These are phyloP conservation scores for Candida sp. DNA, from an alignment of 1,139 yeast genomes.

Conservation along the genomic window DNA sequence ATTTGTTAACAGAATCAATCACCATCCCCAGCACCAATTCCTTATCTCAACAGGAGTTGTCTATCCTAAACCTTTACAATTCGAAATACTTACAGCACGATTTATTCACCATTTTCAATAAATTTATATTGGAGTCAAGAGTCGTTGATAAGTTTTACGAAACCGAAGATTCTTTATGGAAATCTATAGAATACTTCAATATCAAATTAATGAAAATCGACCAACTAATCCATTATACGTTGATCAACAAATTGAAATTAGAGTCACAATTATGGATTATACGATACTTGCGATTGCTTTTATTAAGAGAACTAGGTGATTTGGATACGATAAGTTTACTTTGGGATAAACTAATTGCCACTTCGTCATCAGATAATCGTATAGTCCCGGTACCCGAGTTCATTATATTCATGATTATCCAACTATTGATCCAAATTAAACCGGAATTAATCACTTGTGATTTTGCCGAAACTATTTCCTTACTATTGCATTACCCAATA, in stretches of 20 bases:
- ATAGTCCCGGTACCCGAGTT: constrained; percentile 31
- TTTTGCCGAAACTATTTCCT: constrained; percentile 57
- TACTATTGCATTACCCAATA: constrained; percentile 58
- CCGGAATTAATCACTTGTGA: constrained; percentile 50
- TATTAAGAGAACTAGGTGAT: constrained; percentile 58
- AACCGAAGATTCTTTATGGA: constrained; percentile 35
- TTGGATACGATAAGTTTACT: constrained; percentile 39
- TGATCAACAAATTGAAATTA: constrained; percentile 44
- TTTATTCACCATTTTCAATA: constrained; percentile 42
- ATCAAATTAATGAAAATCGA: constrained; percentile 46
- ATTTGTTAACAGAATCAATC: constrained; percentile 40
- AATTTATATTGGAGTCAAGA: constrained; percentile 36
- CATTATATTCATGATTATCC: constrained; percentile 48
- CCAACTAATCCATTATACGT: constrained; percentile 41
- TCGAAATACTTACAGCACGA: constrained; percentile 41
- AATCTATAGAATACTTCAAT: constrained; percentile 47
- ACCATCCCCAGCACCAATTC: constrained; percentile 32
- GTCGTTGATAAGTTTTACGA: constrained; percentile 40
- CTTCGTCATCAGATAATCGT: constrained; percentile 12
- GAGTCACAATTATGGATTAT: constrained; percentile 69
- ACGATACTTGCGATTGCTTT: constrained; percentile 56
- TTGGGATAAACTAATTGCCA: constrained; percentile 58
- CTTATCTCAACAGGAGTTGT: constrained; percentile 29
- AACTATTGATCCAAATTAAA: constrained; percentile 50
- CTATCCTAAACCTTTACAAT: constrained; percentile 37